Conservation (phyloP, 495 filamentous ascomycete genomes). For the Opeltia flavorubescens region DNA sequence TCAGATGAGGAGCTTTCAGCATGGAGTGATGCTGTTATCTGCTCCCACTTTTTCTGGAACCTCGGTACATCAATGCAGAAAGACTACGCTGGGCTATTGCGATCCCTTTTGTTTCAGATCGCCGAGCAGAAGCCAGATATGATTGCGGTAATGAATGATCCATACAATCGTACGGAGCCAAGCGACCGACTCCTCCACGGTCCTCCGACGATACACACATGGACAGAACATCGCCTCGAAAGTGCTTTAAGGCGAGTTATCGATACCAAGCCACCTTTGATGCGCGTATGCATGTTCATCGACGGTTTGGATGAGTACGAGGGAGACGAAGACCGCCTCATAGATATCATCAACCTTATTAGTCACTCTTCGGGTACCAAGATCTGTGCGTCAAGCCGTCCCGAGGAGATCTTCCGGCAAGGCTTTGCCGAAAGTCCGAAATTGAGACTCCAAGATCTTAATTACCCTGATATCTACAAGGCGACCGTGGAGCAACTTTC, state of each 20-base stretch:
- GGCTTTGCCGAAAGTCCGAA: slow-evolving; percentile 13
- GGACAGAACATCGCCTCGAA: neutral
- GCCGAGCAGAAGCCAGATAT: slow-evolving; percentile 21
- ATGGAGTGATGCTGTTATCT: slow-evolving; percentile 21
- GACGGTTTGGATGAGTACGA: slow-evolving; percentile 33
- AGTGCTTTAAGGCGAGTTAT: neutral
- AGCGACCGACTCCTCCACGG: neutral
- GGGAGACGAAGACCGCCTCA: slow-evolving; percentile 10
- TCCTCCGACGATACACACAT: neutral
- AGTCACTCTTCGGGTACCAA: slow-evolving; percentile 22
- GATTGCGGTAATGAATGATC: slow-evolving; percentile 14
- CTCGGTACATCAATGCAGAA: slow-evolving; percentile 25
- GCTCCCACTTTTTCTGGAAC: slow-evolving; percentile 34
- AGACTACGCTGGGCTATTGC: slow-evolving; percentile 29
- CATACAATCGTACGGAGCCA: neutral
- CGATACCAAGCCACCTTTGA: neutral
- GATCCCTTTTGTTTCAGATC: slow-evolving; percentile 27
- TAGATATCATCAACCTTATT: slow-evolving; percentile 11
- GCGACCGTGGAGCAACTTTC: neutral
- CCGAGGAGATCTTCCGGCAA: slow-evolving; percentile 30
- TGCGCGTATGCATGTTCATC: slow-evolving; percentile 31
- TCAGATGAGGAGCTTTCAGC: slow-evolving; percentile 12
- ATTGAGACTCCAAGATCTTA: slow-evolving; percentile 5
- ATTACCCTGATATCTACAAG: slow-evolving; percentile 2
- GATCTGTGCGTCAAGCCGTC: slow-evolving; percentile 35